These are phyloP conservation scores for Ustilago esculenta DNA, from an alignment of 1,284 basidiomycete species.

Conservation along the genomic window DNA sequence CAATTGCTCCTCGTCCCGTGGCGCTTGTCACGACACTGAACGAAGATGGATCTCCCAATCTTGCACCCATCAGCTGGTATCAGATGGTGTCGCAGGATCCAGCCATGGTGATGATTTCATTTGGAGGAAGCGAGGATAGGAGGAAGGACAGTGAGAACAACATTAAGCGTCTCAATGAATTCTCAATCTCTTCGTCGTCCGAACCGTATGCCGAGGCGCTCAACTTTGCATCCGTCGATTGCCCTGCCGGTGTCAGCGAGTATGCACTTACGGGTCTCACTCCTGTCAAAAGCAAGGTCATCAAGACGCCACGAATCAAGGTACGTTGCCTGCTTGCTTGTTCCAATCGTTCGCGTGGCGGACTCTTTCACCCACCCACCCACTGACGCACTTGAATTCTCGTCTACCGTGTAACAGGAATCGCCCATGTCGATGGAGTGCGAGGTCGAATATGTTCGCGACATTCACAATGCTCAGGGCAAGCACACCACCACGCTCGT, in stretches of 20 bases:
- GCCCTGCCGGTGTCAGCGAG: constrained; percentile 47
- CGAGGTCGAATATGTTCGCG: constrained; percentile 44
- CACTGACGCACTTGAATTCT: too few species aligned
- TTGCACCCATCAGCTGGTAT: constrained; percentile 57
- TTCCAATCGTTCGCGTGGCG: not conserved
- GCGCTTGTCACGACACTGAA: constrained; percentile 55
- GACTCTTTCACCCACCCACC: not conserved
- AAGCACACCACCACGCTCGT: constrained; percentile 56
- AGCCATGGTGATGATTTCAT: constrained; percentile 56
- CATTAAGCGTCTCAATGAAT: constrained; percentile 47
- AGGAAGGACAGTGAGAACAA: constrained; percentile 57
- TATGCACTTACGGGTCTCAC: constrained; percentile 54
- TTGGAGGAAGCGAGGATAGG: constrained; percentile 42
- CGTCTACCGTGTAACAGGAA: constrained; percentile 18
- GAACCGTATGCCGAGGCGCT: constrained; percentile 58
- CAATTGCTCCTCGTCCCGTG: constrained; percentile 55
- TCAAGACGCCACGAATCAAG: constrained; percentile 50
- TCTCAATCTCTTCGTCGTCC: constrained; percentile 46
- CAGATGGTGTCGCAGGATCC: constrained; percentile 60
- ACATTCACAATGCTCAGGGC: constrained; percentile 46
- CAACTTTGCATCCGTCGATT: constrained; percentile 58
- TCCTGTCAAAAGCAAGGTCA: constrained; percentile 49
- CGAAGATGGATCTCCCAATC: constrained; percentile 44
- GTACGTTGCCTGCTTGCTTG: constrained; percentile 3
- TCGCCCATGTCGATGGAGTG: constrained; percentile 58